Base-by-base conservation (phyloP, 2,329 filamentous ascomycete genomes). In the Ascochyta rabiei region DNA sequence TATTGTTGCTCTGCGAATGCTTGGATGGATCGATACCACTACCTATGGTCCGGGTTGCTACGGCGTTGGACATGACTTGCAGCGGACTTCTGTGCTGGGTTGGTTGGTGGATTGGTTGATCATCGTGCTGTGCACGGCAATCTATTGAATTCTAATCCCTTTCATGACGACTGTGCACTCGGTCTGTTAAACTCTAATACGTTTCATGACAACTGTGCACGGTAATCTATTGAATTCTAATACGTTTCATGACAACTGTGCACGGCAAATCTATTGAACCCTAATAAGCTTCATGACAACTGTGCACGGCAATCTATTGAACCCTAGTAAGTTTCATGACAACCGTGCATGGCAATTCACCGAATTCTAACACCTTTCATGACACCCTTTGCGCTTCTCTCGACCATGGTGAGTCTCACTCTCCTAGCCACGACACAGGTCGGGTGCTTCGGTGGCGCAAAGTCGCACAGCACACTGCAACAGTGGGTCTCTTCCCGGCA, bases 11-110 rank as follows among this genome's bases (percentile, higher is more conserved):
- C 40, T 33, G 21, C 33, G 35, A 3, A n/a, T 38, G 35, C 50
- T 37, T 46, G 26, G 23, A 49, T 55, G 52, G 52, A 55, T 55
- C 52, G 52, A 55, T 55, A 55, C 52, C 52, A 55, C 52, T 50
- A 41, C 52, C 52, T 55, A 41, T 45, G 52, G 52, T 55, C 52
- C 46, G 46, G 52, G 52, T 55, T 55, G 28, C 12, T 45, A 21
- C 31, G 52, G 52, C 52, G 52, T 49, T 46, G 31, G 30, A 38
- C 35, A 41, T 28, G 45, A 15, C 41, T 41, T 21, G 16, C 47
- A 37, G 45, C n/a, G n/a, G n/a, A n/a, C n/a, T 16, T 48, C 6
- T 4, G 4, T 23, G 21, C 21, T 50, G 33, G 31, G 21, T 26
- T n/a, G 31, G 21, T 41, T 42, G 45, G 31, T 34, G 33, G 41